A percentile compares a stretch with the other conserved stretches of the same genome.
phyloP scores from a whole-genome alignment of 148 eudicot species.

The Vaccinium vitisidaea region DNA sequence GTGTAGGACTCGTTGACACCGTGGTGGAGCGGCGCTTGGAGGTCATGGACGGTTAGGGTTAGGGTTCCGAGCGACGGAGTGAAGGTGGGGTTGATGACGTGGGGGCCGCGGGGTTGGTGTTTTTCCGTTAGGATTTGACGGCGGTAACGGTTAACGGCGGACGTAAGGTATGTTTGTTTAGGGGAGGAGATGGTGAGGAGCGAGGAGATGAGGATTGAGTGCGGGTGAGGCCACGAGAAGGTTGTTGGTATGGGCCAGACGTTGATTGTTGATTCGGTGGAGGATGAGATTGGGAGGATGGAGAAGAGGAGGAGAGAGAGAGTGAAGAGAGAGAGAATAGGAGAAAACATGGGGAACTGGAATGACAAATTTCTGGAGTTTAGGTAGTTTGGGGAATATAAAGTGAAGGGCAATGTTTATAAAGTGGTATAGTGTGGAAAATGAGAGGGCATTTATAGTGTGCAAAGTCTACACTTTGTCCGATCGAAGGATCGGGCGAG shows the following conservation, averaged over 20 bases:
- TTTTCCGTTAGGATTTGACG: slow-evolving; percentile 22
- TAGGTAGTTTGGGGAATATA: background rate
- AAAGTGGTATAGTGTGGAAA: too few species aligned
- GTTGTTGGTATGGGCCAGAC: slow-evolving; percentile 73
- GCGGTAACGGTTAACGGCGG: slow-evolving; percentile 58
- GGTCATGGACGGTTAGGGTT: slow-evolving; percentile 33
- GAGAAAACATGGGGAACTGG: background rate
- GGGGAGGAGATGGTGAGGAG: slow-evolving; percentile 46
- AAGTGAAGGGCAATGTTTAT: too few species aligned
- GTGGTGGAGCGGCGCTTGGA: slow-evolving; percentile 42
- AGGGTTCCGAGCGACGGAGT: slow-evolving; percentile 32
- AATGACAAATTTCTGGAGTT: too few species aligned
- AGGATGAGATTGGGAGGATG: slow-evolving; percentile 15
- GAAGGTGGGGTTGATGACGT: slow-evolving; percentile 22
- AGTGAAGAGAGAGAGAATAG: background rate
- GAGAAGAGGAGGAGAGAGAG: slow-evolving; percentile 2
- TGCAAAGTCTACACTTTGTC: too few species aligned
- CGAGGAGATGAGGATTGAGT: slow-evolving; percentile 41
- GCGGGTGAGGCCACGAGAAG: slow-evolving; percentile 53
- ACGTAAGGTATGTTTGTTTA: slow-evolving; percentile 42
- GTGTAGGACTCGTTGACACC: slow-evolving; percentile 77
- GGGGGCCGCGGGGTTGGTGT: slow-evolving; percentile 40
- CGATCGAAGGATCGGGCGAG: too few species aligned
- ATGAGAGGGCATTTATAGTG: too few species aligned
- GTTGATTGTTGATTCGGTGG: slow-evolving; percentile 38